Conservation (phyloP, 2,329 filamentous ascomycete genomes). For the Botrytis squamosa region DNA sequence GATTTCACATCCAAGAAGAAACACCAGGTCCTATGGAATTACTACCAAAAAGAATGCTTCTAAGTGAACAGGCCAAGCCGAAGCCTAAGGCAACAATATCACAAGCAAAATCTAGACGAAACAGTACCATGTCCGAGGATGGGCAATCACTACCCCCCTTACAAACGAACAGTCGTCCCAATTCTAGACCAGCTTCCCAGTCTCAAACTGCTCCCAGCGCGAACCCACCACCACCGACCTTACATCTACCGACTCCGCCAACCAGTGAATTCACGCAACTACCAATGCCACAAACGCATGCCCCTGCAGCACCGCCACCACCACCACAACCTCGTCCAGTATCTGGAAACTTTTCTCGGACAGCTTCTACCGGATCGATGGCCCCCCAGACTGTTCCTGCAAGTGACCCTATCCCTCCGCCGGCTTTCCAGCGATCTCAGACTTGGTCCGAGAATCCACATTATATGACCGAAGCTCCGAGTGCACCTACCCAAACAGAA, state of each 20-base stretch:
- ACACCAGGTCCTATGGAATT: constrained; percentile 45
- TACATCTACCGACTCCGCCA: constrained; percentile 16
- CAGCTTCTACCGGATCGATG: constrained; percentile 37
- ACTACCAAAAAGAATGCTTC: constrained; percentile 41
- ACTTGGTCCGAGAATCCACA: constrained; percentile 48
- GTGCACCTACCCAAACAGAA: constrained; percentile 20
- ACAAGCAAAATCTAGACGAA: constrained; percentile 37
- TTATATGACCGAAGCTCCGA: constrained; percentile 40
- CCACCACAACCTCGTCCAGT: constrained; percentile 44
- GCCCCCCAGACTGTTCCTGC: constrained; percentile 44
- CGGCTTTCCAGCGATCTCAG: constrained; percentile 44
- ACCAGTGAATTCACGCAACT: constrained; percentile 21
- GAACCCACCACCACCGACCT: constrained; percentile 14
- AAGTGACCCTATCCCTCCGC: constrained; percentile 52
- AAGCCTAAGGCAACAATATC: constrained; percentile 39
- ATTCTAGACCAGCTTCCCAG: constrained; percentile 19
- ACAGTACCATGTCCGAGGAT: constrained; percentile 37
- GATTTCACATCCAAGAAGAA: constrained; percentile 40
- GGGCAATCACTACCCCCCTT: constrained; percentile 33
- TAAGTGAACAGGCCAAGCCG: constrained; percentile 30
- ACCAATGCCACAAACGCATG: constrained; percentile 12
- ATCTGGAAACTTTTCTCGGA: constrained; percentile 40
- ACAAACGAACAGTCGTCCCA: constrained; percentile 25
- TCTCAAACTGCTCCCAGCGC: not conserved
- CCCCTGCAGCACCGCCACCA: constrained; percentile 13